Evolutionary conservation across 73 alveolate genomes (phyloP).

Genomic region (Effrenium voratum): DNA sequence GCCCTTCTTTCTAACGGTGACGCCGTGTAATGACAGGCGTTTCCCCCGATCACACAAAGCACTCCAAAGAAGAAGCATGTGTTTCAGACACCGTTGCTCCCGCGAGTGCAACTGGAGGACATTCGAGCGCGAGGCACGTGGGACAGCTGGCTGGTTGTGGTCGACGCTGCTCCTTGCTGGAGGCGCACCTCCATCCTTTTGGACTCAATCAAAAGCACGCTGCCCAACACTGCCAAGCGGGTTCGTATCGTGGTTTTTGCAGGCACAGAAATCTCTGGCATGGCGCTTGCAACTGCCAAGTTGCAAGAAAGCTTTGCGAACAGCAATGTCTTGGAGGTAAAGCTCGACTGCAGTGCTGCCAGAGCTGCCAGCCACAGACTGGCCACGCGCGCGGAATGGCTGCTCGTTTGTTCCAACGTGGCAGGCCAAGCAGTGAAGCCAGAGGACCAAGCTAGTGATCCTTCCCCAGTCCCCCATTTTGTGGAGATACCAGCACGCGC

Average conservation of each 20-base stretch:
- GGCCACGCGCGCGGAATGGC: neutral
- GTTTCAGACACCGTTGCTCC: too few relatives aligned
- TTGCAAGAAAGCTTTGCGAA: neutral
- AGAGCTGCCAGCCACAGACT: neutral
- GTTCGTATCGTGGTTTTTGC: neutral
- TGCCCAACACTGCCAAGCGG: neutral
- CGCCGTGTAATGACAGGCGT: too few relatives aligned
- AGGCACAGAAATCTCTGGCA: neutral
- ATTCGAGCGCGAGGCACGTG: neutral
- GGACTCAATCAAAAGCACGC: neutral
- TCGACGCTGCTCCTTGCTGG: neutral
- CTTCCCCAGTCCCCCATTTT: neutral
- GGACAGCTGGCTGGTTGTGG: neutral
- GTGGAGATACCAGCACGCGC: neutral
- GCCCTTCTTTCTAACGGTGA: too few relatives aligned
- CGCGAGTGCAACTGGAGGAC: conserved; percentile 9
- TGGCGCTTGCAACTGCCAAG: neutral
- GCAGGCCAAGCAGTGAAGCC: neutral
- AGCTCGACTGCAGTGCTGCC: neutral
- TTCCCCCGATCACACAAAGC: too few relatives aligned
- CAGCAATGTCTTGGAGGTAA: neutral
- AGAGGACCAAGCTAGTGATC: neutral
- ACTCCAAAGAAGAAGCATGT: too few relatives aligned
- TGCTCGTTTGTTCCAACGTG: neutral
- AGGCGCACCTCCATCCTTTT: neutral